Conservation (phyloP, 305 asterid genomes). For the Fraxinus platypoda region DNA sequence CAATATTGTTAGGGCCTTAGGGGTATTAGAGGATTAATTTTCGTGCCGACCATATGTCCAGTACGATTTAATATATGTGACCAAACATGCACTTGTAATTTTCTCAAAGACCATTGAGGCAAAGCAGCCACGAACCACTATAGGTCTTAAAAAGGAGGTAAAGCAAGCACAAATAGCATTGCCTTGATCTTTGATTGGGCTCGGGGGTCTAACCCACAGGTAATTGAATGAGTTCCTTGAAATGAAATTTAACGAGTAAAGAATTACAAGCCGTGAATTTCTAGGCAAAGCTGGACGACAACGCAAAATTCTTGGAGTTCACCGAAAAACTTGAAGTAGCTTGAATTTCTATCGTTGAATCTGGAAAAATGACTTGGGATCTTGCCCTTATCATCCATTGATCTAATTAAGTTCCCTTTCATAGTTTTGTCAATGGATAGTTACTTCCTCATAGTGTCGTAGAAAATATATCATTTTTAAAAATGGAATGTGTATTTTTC, state of each 20-base stretch:
- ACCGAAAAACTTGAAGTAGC: constrained; percentile 86
- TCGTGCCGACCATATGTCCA: no score
- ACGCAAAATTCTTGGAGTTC: constrained; percentile 75
- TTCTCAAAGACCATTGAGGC: constrained; percentile 75
- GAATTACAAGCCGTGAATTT: neutral
- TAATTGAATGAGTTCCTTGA: constrained; percentile 8
- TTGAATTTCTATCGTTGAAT: constrained; percentile 74
- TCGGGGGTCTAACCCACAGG: constrained; percentile 94
- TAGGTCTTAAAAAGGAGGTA: constrained; percentile 89
- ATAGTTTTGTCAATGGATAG: neutral
- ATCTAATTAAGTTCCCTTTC: constrained; percentile 52
- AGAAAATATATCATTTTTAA: neutral
- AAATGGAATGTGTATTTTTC: neutral
- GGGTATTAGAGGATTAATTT: no score
- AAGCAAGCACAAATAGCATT: constrained; percentile 19
- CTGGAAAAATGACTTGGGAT: constrained; percentile 96
- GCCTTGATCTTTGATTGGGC: constrained; percentile 97
- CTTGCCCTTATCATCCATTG: constrained; percentile 91
- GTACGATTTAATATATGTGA: no score
- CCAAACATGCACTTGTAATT: no score
- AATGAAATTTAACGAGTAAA: no score
- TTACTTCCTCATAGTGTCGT: neutral
- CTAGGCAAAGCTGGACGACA: constrained; percentile 86
- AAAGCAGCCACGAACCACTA: constrained; percentile 89
- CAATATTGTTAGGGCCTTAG: no score